Conservation (phyloP, 1,284 basidiomycete genomes). For the Ustilago tritici region DNA sequence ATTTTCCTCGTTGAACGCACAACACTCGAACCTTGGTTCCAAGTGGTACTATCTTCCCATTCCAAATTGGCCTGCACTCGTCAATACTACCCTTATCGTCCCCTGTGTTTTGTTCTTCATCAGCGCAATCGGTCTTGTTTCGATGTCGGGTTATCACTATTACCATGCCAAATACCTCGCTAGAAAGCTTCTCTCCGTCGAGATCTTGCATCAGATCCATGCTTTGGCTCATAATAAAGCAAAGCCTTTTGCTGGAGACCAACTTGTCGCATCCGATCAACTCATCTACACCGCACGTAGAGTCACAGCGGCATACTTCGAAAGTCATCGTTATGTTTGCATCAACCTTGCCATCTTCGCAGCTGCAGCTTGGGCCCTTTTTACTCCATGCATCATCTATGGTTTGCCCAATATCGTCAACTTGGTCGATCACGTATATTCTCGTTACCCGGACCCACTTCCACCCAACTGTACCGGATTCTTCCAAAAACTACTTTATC, state of each 20-base stretch:
- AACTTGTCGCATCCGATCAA: conserved; percentile 19
- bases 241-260: background rate
- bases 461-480: conserved; percentile 10
- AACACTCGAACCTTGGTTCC: background rate
- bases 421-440: conserved; percentile 11
- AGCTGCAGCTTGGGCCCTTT: background rate
- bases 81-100: conserved; percentile 18
- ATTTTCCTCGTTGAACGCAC: background rate
- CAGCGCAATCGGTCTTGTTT: conserved; percentile 9
- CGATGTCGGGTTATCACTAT: conserved; percentile 4
- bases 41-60: conserved; percentile 22
- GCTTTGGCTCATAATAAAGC: background rate
- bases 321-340: conserved; percentile 9
- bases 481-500: conserved; percentile 10
- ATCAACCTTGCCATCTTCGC: conserved; percentile 21
- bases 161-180: conserved; percentile 14
- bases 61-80: background rate
- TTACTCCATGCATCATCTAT: conserved; percentile 1
- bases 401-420: conserved; percentile 13
- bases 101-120: conserved; percentile 10
- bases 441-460: background rate
- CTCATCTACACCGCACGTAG: conserved; percentile 9
- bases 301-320: conserved; percentile 6
- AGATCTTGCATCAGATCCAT: background rate
- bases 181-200: background rate